Percentiles rank a stretch among this genome's conserved stretches.
These are phyloP conservation scores for Knoxdaviesia proteae DNA, from an alignment of 2,329 filamentous ascomycete genomes.

Conservation along the genomic window DNA sequence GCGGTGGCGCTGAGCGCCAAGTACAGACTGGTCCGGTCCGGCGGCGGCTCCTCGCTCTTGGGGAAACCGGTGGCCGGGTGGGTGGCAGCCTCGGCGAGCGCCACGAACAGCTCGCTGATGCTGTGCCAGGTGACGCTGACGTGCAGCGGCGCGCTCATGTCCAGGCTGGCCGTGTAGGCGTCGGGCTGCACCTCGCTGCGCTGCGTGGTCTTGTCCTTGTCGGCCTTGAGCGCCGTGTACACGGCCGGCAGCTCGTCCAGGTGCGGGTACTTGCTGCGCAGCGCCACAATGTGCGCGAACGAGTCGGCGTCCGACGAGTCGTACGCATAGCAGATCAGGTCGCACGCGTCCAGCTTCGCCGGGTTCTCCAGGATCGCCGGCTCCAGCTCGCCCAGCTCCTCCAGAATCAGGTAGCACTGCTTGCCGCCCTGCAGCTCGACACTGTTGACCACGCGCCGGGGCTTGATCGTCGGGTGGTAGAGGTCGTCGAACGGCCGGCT, in stretches of 20 bases:
- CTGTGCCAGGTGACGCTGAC: slow-evolving; percentile 89
- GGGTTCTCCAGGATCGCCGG: slow-evolving; percentile 85
- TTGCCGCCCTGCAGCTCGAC: slow-evolving; percentile 91
- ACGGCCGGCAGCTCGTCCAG: slow-evolving; percentile 79
- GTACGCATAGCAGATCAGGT: slow-evolving; percentile 87
- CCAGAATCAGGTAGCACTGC: slow-evolving; percentile 88
- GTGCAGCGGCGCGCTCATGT: slow-evolving; percentile 81
- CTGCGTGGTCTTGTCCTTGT: slow-evolving; percentile 93
- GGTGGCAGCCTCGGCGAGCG: slow-evolving; percentile 75
- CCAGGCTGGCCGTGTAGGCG: slow-evolving; percentile 64
- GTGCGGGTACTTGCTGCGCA: slow-evolving; percentile 60
- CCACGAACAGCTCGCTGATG: slow-evolving; percentile 84
- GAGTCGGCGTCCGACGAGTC: slow-evolving; percentile 94
- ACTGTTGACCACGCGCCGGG: slow-evolving; percentile 81
- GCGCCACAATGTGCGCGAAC: slow-evolving; percentile 72
- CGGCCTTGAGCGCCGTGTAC: slow-evolving; percentile 85
- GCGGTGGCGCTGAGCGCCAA: slow-evolving; percentile 59
- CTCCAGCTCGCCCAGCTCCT: slow-evolving; percentile 90
- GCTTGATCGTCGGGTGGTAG: slow-evolving; percentile 88
- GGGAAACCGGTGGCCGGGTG: slow-evolving; percentile 78
- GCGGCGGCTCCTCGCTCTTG: slow-evolving; percentile 67
- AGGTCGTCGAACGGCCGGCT: slow-evolving; percentile 67
- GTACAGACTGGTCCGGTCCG: slow-evolving; percentile 69
- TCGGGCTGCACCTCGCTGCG: slow-evolving; percentile 79
- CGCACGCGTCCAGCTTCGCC: slow-evolving; percentile 75